Conservation (phyloP, 129 eudicot species). For the Helianthus tuberosus region DNA sequence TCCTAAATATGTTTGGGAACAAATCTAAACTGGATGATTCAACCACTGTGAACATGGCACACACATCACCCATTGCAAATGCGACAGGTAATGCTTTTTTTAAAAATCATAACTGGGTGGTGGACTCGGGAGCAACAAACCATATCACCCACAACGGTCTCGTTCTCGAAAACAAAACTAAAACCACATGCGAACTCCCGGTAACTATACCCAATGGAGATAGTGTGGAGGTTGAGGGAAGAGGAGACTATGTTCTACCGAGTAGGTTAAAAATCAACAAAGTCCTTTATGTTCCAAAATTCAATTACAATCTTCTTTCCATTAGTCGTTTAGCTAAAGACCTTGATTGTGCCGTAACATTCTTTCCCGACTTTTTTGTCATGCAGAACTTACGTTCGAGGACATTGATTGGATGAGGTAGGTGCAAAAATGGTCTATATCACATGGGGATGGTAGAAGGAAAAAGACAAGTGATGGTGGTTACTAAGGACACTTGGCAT, state of each 20-base stretch:
- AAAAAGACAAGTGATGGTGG: neutral
- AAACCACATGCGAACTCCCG: neutral
- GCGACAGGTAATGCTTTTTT: neutral
- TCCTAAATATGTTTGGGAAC: neutral
- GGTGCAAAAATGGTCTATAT: neutral
- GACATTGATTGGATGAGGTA: neutral
- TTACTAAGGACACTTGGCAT: neutral
- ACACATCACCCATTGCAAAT: neutral
- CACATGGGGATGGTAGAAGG: neutral
- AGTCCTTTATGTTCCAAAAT: neutral
- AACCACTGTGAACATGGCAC: neutral
- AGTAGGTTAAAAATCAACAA: neutral
- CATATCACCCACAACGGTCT: neutral
- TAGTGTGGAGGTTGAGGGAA: neutral
- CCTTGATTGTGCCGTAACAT: neutral
- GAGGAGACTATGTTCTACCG: neutral
- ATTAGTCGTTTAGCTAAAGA: neutral
- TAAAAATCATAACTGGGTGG: neutral
- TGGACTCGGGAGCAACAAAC: neutral
- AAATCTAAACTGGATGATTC: neutral
- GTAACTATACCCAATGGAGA: neutral
- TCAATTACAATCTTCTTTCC: neutral
- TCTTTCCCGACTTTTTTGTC: neutral
- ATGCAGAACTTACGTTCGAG: neutral
- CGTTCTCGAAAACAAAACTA: neutral